These are phyloP conservation scores for Naganishia onofrii DNA, from an alignment of 768 basidiomycete species.

Conservation along the genomic window DNA sequence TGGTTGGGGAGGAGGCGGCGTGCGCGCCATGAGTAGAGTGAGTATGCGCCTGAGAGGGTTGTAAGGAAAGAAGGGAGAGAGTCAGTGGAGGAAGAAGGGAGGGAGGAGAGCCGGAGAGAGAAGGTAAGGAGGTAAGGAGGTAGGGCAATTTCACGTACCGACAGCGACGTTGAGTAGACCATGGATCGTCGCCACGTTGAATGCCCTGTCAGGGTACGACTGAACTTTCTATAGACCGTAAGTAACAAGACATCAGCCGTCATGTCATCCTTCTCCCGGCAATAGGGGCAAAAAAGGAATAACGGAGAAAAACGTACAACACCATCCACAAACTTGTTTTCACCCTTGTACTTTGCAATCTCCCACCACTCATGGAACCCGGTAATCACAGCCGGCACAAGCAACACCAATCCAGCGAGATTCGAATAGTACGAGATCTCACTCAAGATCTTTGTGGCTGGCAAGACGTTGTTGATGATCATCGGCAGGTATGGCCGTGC, in stretches of 20 bases:
- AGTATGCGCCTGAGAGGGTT: conserved; percentile 15
- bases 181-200: conserved; percentile 37
- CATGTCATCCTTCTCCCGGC: conserved; percentile 16
- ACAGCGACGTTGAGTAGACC: conserved; percentile 25
- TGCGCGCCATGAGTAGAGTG: conserved; percentile 22
- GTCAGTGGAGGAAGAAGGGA: neutral
- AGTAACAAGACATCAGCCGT: conserved; percentile 36
- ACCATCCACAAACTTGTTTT: conserved; percentile 37
- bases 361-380: conserved; percentile 50
- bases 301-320: conserved; percentile 27
- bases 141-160: neutral
- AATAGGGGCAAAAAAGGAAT: neutral
- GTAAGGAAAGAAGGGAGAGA: neutral
- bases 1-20: conserved; percentile 21
- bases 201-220: conserved; percentile 25
- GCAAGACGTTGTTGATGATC: conserved; percentile 37
- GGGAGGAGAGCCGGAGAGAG: too few relatives aligned
- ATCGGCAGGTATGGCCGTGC: conserved; percentile 37
- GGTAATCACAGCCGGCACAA: conserved; percentile 46
- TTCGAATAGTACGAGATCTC: conserved; percentile 46
- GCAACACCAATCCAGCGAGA: conserved; percentile 43
- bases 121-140: too few relatives aligned
- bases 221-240: conserved; percentile 38
- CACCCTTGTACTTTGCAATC: conserved; percentile 42
- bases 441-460: conserved; percentile 39